Conservation (phyloP, 2,329 filamentous ascomycete species). For the Diaporthe batatas region DNA sequence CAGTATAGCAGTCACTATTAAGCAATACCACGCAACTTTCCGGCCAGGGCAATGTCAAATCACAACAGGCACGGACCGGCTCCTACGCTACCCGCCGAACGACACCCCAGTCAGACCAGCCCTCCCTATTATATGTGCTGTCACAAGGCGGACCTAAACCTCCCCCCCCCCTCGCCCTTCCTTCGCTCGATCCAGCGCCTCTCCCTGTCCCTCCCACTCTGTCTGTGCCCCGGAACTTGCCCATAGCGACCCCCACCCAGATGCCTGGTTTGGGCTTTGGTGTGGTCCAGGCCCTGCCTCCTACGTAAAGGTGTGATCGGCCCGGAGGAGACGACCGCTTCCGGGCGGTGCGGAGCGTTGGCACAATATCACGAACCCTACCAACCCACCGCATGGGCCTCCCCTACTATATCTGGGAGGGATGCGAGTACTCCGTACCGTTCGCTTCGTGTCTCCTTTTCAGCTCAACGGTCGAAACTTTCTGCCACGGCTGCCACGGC, state of each 20-base stretch:
- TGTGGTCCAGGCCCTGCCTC: not conserved
- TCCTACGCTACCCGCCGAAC: not conserved
- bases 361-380: slow-evolving; percentile 8
- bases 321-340: slow-evolving; percentile 20
- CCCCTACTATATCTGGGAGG: not conserved
- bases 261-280: slow-evolving; percentile 14
- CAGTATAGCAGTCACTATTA: slow-evolving; percentile 10
- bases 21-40: not conserved
- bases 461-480: slow-evolving; percentile 20
- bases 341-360: slow-evolving; percentile 9
- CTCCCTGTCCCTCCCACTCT: not conserved
- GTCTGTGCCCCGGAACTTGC: not conserved
- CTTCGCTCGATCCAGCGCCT: not conserved
- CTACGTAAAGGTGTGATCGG: slow-evolving; percentile 12
- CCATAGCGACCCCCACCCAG: slow-evolving; percentile 15
- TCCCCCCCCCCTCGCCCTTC: not conserved
- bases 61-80: slow-evolving; percentile 2
- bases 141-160: not conserved
- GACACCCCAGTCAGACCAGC: not conserved
- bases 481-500: slow-evolving; percentile 8
- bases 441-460: not conserved
- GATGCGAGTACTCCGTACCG: no score
- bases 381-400: slow-evolving; percentile 4
- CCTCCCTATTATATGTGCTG: slow-evolving; percentile 19
- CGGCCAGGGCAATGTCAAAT: slow-evolving; percentile 22